Conservation (phyloP, 176 grass and related monocot species). For the Aegilops umbellulata region DNA sequence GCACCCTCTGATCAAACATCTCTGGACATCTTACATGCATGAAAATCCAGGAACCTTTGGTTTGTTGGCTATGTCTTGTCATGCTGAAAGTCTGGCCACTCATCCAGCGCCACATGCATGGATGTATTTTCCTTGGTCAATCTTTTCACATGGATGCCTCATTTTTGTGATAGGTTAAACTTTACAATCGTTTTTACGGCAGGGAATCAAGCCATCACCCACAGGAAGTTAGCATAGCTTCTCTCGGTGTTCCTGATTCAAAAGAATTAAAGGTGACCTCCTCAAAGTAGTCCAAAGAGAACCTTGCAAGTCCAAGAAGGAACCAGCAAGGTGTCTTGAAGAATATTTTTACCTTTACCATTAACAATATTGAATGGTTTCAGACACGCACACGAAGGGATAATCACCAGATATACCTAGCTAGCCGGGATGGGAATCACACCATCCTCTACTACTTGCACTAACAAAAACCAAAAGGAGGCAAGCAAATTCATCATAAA, state of each 20-base stretch:
- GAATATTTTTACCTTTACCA: constrained; percentile 58
- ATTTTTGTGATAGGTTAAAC: constrained; percentile 23
- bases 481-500: background rate
- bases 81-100: background rate
- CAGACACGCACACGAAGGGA: constrained; percentile 22
- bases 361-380: constrained; percentile 40
- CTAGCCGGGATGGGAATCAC: constrained; percentile 42
- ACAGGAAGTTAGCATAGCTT: constrained; percentile 20
- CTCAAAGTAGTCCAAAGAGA: constrained; percentile 54
- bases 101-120: background rate
- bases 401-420: constrained; percentile 85
- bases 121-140: background rate
- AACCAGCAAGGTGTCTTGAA: constrained; percentile 52
- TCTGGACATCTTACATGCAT: background rate
- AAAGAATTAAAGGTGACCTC: constrained; percentile 43
- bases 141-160: constrained; percentile 9
- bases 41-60: background rate
- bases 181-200: constrained; percentile 30
- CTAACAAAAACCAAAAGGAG: constrained; percentile 38
- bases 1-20: background rate
- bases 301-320: constrained; percentile 57
- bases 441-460: constrained; percentile 29
- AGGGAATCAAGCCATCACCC: constrained; percentile 26
- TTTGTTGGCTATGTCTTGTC: constrained; percentile 26
- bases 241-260: constrained; percentile 34